Conservation (phyloP, 257 asterid species). For the Fraxinus cuspidata region DNA sequence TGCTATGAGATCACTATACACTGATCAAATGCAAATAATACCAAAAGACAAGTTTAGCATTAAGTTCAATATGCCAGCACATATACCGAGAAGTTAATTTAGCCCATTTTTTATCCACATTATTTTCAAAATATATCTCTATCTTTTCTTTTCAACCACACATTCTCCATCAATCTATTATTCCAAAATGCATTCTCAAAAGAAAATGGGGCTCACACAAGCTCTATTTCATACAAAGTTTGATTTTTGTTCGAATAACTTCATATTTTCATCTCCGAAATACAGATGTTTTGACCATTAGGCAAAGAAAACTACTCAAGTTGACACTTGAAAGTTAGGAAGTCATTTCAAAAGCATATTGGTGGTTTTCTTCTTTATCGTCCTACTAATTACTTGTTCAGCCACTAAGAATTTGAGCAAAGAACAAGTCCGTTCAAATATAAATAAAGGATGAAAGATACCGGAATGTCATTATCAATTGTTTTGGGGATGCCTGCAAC, state of each 20-base stretch:
- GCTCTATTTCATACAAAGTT: no score
- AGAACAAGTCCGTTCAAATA: slow-evolving; percentile 3
- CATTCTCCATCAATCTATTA: no score
- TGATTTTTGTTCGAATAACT: no score
- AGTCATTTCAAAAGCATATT: not conserved
- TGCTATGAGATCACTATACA: slow-evolving; percentile 6
- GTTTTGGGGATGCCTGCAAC: slow-evolving; percentile 97
- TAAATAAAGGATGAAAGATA: slow-evolving; percentile 39
- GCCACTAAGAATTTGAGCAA: slow-evolving; percentile 1
- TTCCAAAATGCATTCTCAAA: no score
- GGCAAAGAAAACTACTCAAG: slow-evolving; percentile 2
- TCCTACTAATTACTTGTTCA: slow-evolving; percentile 21
- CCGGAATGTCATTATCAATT: slow-evolving; percentile 93
- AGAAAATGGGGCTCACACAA: no score
- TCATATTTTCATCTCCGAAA: slow-evolving; percentile 9
- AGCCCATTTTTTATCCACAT: no score
- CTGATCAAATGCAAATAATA: not conserved
- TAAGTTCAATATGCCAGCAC: slow-evolving; percentile 10
- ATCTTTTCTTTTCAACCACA: no score
- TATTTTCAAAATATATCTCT: no score
- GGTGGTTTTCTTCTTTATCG: not conserved
- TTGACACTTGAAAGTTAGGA: not conserved
- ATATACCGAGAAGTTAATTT: slow-evolving; percentile 6
- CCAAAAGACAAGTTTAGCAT: slow-evolving; percentile 15
- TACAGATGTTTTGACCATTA: not conserved